phyloP scores from a whole-genome alignment of 176 grass and related monocot species.

The Lolium rigidum region DNA sequence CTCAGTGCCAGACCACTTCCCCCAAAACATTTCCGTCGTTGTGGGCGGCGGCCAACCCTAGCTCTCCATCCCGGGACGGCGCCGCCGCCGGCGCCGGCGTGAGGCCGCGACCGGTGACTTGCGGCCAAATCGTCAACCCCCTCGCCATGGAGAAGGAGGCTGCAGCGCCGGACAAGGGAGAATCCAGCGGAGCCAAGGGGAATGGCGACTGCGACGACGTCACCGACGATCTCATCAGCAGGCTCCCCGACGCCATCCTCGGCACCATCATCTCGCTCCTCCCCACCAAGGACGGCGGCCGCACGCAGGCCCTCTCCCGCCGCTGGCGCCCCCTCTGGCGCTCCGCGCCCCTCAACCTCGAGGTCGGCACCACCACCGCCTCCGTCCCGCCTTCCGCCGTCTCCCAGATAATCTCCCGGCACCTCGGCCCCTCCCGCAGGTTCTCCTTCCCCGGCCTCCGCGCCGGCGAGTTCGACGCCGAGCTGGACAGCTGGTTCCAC shows the following conservation, averaged over 20 bases:
- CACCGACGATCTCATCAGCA: neutral
- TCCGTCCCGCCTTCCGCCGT: neutral
- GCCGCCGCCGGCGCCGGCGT: neutral
- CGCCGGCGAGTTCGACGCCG: neutral
- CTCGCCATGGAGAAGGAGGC: conserved; percentile 13
- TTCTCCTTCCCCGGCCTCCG: neutral
- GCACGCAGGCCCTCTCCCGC: neutral
- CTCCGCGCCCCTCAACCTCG: conserved; percentile 6
- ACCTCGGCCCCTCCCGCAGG: neutral
- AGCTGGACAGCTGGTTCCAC: neutral
- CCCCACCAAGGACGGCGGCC: neutral
- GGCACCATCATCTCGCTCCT: neutral
- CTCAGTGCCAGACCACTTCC: neutral
- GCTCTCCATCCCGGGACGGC: neutral
- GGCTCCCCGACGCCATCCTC: neutral
- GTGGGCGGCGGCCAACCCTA: neutral
- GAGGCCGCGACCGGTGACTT: neutral
- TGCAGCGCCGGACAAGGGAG: neutral
- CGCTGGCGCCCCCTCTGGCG: neutral
- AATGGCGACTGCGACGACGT: neutral
- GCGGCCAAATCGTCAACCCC: neutral
- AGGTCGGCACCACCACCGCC: neutral
- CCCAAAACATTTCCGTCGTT: neutral
- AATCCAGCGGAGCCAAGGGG: neutral
- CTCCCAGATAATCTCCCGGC: neutral